Base-by-base conservation (phyloP, 2,329 filamentous ascomycete genomes). In the Fusarium sp. region DNA sequence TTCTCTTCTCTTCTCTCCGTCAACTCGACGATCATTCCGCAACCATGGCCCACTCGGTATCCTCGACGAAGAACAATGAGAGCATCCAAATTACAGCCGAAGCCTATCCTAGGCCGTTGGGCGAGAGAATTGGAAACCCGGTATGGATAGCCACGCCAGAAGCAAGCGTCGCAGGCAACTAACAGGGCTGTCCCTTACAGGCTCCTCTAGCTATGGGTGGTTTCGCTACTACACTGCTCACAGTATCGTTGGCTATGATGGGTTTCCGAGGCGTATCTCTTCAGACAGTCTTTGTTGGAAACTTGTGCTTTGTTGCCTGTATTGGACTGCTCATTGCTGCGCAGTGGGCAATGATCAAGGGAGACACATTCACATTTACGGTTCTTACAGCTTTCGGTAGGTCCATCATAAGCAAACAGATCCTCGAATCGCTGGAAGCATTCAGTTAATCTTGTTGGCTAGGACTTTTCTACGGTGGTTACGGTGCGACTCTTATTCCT, bases 391-490 rank as follows among this genome's bases (percentile, higher is more conserved):
- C 78, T 8, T 80, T 75, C 27, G 76, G 78, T 79, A 70, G 22
- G 67, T 47, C 3, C 9, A 11, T 8, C 37, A 5, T 2, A 6
- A 22, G 11, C 13, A 45, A 20, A 8, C 18, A 18, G 5, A 4
- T 7, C 11, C 14, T 35, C 16, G 11, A n/a, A 11, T 11, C 9
- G 9, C 5, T 10, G 5, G 24, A n/a, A 47, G 24, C 47, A 29
- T 29, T 5, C 24, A 10, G 10, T 62, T 74, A 20, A 74, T 13
- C 7, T 6, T 2, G 0, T 4, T 13, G 13, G 20, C 6, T 29
- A 79, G 78, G 65, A 6, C 69, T 79, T 11, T 79, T 77, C 38
- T 79, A 79, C n/a, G 76, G 71, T 6, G 76, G 74, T 1, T 79
- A 79, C 31, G 78, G 77, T 3, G 71, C 70, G 9, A 69, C 73